Conservation (phyloP, 164 flowering plant species). For the Macadamia integrifolia region DNA sequence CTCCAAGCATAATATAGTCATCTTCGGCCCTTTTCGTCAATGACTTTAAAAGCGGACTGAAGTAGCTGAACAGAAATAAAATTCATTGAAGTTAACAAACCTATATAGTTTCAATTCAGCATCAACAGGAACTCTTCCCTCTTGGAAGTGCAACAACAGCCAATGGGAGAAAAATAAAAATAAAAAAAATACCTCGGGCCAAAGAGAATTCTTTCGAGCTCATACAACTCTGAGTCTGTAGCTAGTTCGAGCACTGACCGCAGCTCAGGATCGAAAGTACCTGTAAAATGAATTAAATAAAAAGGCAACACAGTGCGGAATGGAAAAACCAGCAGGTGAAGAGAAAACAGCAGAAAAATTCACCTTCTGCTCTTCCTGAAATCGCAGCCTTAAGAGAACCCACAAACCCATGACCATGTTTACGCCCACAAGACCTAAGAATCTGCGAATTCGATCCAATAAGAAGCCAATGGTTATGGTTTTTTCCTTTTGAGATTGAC, state of each 20-base stretch:
- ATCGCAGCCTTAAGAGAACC: slow-evolving; percentile 15
- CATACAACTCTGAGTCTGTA: slow-evolving; percentile 72
- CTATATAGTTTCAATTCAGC: neutral
- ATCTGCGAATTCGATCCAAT: slow-evolving; percentile 10
- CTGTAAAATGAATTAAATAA: slow-evolving; percentile 19
- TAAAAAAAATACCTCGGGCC: slow-evolving; percentile 56
- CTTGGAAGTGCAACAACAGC: neutral
- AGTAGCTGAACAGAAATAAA: slow-evolving; percentile 52
- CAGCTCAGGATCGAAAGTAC: slow-evolving; percentile 67
- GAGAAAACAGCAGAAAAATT: slow-evolving; percentile 8
- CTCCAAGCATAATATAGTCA: slow-evolving; percentile 50
- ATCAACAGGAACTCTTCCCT: neutral
- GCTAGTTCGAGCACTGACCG: slow-evolving; percentile 79
- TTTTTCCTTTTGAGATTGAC: neutral
- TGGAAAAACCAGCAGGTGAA: neutral
- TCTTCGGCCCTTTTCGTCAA: slow-evolving; percentile 33
- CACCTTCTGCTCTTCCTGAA: slow-evolving; percentile 25
- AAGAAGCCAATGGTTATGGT: neutral
- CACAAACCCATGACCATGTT: slow-evolving; percentile 7
- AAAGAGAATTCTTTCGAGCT: slow-evolving; percentile 70
- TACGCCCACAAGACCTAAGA: slow-evolving; percentile 9
- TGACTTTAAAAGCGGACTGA: slow-evolving; percentile 86
- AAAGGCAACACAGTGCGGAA: neutral
- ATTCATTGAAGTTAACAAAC: neutral
- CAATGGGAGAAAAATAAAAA: neutral